These are phyloP conservation scores for Fraxinus greggii DNA, from an alignment of 305 asterid genomes.

Conservation along the genomic window DNA sequence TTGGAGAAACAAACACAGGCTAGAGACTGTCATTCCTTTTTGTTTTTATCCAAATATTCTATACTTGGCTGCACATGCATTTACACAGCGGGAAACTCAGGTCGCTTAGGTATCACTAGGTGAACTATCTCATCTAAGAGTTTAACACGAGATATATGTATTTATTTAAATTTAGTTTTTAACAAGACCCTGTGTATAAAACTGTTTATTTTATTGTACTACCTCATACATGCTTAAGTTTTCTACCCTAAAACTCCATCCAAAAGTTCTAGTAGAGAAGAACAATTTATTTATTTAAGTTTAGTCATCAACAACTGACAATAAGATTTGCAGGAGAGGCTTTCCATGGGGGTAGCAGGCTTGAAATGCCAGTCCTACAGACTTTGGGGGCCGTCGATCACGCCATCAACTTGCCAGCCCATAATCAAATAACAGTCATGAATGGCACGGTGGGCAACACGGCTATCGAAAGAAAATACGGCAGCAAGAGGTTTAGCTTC, in stretches of 20 bases:
- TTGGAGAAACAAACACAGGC: conserved; percentile 10
- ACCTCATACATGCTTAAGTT: background rate
- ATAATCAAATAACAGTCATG: background rate
- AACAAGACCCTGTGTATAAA: background rate
- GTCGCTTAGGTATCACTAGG: background rate
- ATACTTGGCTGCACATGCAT: conserved; percentile 1
- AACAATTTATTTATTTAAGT: background rate
- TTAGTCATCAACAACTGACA: background rate
- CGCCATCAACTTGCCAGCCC: background rate
- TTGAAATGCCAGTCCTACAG: background rate
- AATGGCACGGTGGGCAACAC: background rate
- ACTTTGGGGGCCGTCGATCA: background rate
- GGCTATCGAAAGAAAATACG: background rate
- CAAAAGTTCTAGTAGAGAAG: background rate
- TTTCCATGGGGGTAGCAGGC: background rate
- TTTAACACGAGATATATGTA: background rate
- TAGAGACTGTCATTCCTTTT: background rate
- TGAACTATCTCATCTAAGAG: background rate
- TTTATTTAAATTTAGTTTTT: too few relatives aligned
- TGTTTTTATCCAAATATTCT: conserved; percentile 31
- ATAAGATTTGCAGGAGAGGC: background rate
- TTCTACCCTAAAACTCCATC: background rate
- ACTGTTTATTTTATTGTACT: too few relatives aligned
- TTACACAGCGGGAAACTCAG: conserved; percentile 11
- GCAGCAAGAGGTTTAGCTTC: background rate